phyloP scores from a whole-genome alignment of 2,329 filamentous ascomycete species.

The Cephalotrichum gorgonifer region DNA sequence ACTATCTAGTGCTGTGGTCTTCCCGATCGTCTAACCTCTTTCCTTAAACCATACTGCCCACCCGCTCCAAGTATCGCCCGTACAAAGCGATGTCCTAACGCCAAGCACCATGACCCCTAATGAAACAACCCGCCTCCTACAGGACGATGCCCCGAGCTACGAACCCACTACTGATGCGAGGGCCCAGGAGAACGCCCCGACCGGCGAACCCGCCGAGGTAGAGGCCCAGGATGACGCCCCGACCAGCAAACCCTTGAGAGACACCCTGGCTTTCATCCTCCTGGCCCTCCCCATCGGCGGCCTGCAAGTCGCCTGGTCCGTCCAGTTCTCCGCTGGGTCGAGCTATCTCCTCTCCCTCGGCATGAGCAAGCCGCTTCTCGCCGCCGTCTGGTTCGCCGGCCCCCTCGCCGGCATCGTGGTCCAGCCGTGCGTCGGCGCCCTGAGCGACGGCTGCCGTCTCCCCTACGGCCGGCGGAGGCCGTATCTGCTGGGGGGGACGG shows the following conservation, averaged over 20 bases:
- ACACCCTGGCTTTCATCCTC: conserved; percentile 73
- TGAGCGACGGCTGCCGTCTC: conserved; percentile 67
- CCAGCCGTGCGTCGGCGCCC: conserved; percentile 73
- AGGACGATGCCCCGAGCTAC: no score
- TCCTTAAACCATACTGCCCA: no score
- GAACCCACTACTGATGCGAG: no score
- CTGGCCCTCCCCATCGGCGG: conserved; percentile 81
- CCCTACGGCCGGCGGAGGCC: conserved; percentile 71
- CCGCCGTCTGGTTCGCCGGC: conserved; percentile 72
- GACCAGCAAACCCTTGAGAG: conserved; percentile 22
- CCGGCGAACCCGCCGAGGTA: no score
- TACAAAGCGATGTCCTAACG: no score
- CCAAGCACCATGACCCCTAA: no score
- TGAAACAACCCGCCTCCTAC: no score
- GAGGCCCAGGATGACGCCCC: no score
- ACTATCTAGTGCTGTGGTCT: no score
- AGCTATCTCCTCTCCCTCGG: conserved; percentile 72
- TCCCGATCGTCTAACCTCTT: no score
- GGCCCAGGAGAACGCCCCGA: no score
- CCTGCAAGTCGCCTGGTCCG: conserved; percentile 90
- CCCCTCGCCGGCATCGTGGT: conserved; percentile 70
- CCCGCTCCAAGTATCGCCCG: no score
- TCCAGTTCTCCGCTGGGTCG: conserved; percentile 88
- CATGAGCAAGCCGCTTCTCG: conserved; percentile 73
- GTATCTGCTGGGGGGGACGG: conserved; percentile 64